phyloP scores from a whole-genome alignment of 164 flowering plant genomes.

The Dillenia turbinata region DNA sequence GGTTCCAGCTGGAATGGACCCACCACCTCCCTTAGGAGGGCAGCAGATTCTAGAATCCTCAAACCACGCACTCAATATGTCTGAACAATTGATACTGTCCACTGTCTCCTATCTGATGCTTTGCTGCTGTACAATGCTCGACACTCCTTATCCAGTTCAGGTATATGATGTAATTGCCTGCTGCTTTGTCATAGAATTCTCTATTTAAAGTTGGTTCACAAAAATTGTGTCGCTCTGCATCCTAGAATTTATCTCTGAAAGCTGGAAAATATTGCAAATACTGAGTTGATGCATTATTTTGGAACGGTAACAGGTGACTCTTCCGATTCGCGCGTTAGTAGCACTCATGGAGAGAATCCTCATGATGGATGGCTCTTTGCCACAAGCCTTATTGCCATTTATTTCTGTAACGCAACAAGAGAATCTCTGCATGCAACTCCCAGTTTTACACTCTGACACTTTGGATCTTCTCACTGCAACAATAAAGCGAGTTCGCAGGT shows the following conservation, averaged over 20 bases:
- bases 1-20: constrained; percentile 69
- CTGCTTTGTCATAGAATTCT: too few species aligned
- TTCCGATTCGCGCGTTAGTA: constrained; percentile 59
- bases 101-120: constrained; percentile 45
- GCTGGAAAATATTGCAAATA: too few species aligned
- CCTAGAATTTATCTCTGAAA: too few species aligned
- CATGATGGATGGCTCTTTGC: constrained; percentile 68
- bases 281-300: too few species aligned
- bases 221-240: too few species aligned
- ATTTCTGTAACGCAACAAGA: constrained; percentile 68
- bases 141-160: constrained; percentile 65
- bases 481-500: constrained; percentile 68
- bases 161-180: constrained; percentile 21
- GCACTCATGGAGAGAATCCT: constrained; percentile 71
- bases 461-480: constrained; percentile 65
- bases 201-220: too few species aligned
- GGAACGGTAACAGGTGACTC: constrained; percentile 40
- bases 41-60: constrained; percentile 16
- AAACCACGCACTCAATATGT: constrained; percentile 26
- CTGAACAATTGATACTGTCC: constrained; percentile 33
- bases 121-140: constrained; percentile 64
- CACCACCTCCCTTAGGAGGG: constrained; percentile 67
- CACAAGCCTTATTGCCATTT: constrained; percentile 32
- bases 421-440: constrained; percentile 65
- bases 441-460: constrained; percentile 50